A percentile compares a stretch with the other conserved stretches of the same genome.
phyloP scores from a whole-genome alignment of 352 stramenopile species.

The Pythium coloratum region DNA sequence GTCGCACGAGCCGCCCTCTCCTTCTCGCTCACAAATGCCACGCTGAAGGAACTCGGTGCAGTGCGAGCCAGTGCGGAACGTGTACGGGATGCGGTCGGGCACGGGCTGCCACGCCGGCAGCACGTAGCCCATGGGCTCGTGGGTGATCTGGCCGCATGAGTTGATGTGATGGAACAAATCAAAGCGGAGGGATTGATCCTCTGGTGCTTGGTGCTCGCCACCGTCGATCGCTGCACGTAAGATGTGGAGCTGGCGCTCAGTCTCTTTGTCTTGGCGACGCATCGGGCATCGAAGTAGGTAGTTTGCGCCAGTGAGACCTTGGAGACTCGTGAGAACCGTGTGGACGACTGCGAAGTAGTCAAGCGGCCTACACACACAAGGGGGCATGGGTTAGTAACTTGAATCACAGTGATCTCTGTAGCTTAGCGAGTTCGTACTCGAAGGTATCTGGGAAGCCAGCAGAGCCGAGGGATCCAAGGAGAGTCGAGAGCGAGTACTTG shows the following conservation, averaged over 20 bases:
- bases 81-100: slow-evolving; percentile 51
- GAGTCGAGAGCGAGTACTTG: slow-evolving; percentile 42
- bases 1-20: slow-evolving; percentile 37
- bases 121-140: slow-evolving; percentile 22
- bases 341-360: slow-evolving; percentile 21
- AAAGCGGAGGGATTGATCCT: slow-evolving; percentile 35
- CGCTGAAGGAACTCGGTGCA: slow-evolving; percentile 52
- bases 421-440: slow-evolving; percentile 40
- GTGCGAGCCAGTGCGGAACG: slow-evolving; percentile 52
- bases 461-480: slow-evolving; percentile 42
- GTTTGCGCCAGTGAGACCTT: slow-evolving; percentile 19
- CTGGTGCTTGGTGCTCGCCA: not conserved
- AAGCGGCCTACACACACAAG: slow-evolving; percentile 11
- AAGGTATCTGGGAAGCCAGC: slow-evolving; percentile 44
- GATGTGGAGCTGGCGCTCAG: slow-evolving; percentile 18
- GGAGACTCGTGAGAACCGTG: slow-evolving; percentile 23
- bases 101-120: slow-evolving; percentile 50
- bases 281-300: slow-evolving; percentile 17
- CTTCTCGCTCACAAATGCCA: slow-evolving; percentile 39
- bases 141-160: slow-evolving; percentile 2
- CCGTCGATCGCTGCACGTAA: slow-evolving; percentile 18
- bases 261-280: not conserved
- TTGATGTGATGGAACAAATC: slow-evolving; percentile 48
- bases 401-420: not conserved
- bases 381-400: not conserved